These are phyloP conservation scores for Cladosporium sp. DNA, from an alignment of 2,329 filamentous ascomycete genomes.

Conservation along the genomic window DNA sequence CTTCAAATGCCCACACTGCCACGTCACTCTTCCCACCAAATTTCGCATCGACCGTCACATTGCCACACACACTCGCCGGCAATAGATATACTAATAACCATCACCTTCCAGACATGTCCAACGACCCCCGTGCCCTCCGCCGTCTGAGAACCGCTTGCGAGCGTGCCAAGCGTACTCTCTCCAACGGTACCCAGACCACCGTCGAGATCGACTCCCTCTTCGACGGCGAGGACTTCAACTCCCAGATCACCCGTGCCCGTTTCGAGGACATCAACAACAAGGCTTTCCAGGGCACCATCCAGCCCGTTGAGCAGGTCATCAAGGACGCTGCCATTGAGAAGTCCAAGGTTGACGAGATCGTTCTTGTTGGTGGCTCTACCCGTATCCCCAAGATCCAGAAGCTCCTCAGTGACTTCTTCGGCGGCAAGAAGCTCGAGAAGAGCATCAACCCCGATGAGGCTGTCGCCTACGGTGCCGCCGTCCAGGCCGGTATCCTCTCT, in stretches of 20 bases:
- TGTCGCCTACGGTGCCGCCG: slow-evolving; percentile 96
- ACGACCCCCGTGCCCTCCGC: slow-evolving; percentile 88
- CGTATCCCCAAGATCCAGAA: slow-evolving; percentile 98
- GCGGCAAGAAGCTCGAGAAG: slow-evolving; percentile 99
- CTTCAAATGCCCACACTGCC: too few species aligned
- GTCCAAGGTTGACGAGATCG: slow-evolving; percentile 93
- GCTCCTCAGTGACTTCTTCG: slow-evolving; percentile 97
- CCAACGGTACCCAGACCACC: slow-evolving; percentile 94
- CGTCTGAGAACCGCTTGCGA: slow-evolving; percentile 97
- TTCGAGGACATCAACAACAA: slow-evolving; percentile 99
- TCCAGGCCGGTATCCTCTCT: slow-evolving; percentile 97
- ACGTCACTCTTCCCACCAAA: too few species aligned
- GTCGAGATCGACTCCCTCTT: slow-evolving; percentile 99
- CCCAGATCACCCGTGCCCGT: slow-evolving; percentile 95
- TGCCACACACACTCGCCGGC: too few species aligned
- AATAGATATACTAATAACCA: too few species aligned
- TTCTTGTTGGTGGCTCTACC: slow-evolving; percentile 97
- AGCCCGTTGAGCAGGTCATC: slow-evolving; percentile 93
- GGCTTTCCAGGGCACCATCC: slow-evolving; percentile 88
- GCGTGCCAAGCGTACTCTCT: slow-evolving; percentile 98
- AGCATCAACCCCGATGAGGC: slow-evolving; percentile 99
- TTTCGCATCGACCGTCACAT: too few species aligned
- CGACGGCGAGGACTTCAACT: slow-evolving; percentile 96
- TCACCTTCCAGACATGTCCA: slow-evolving; percentile 73
- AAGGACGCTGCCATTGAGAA: slow-evolving; percentile 91